Conservation (phyloP, 352 stramenopile species). For the Globisporangium uncinulatum region DNA sequence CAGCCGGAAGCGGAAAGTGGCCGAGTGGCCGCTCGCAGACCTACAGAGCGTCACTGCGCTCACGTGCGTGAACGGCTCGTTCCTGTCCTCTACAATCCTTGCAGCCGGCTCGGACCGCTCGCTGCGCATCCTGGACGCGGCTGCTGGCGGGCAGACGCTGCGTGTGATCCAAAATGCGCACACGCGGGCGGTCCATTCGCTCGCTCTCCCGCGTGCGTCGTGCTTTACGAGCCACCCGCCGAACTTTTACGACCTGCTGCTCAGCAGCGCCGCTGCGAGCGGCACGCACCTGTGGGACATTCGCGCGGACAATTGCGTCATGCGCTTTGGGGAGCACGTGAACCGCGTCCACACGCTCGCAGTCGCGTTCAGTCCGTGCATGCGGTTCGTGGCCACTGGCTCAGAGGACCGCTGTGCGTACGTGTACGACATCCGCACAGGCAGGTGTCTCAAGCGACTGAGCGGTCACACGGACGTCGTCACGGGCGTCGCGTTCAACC, state of each 20-base stretch:
- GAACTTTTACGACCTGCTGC: conserved; percentile 83
- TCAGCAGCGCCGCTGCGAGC: conserved; percentile 65
- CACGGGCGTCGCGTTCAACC: conserved; percentile 74
- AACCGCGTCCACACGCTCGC: conserved; percentile 78
- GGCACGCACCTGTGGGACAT: conserved; percentile 84
- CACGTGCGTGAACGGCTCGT: conserved; percentile 72
- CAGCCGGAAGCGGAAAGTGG: conserved; percentile 59
- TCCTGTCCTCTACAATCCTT: conserved; percentile 74
- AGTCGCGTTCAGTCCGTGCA: conserved; percentile 82
- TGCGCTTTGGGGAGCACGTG: conserved; percentile 78
- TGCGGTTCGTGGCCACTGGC: conserved; percentile 85
- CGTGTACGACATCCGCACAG: conserved; percentile 84
- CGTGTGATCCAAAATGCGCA: conserved; percentile 66
- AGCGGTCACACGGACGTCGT: conserved; percentile 71
- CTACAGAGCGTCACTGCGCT: conserved; percentile 69
- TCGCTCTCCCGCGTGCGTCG: conserved; percentile 59
- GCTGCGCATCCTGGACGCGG: conserved; percentile 70
- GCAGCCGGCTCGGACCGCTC: conserved; percentile 70
- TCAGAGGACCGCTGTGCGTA: conserved; percentile 81
- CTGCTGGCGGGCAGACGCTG: conserved; percentile 37
- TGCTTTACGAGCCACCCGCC: conserved; percentile 60
- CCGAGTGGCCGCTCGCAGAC: conserved; percentile 50
- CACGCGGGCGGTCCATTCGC: conserved; percentile 49
- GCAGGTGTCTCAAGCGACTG: conserved; percentile 51
- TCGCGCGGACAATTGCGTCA: conserved; percentile 78